Conservation (phyloP, 2,329 filamentous ascomycete species). For the Venturia pyrina region DNA sequence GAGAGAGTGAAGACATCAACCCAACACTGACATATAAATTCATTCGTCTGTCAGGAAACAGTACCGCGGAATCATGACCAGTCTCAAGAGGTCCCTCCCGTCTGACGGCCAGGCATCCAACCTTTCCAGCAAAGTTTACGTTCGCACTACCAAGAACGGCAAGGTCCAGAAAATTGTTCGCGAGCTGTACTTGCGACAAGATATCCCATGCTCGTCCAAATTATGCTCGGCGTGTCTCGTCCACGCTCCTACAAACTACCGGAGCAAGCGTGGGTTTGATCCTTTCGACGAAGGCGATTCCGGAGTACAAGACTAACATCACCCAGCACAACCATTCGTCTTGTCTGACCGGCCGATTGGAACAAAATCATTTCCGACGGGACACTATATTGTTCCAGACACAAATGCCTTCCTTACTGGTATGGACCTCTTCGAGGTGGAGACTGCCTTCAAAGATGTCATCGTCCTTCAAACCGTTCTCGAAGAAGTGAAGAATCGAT, state of each 20-base stretch:
- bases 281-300: too few species aligned
- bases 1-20: not conserved
- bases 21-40: not conserved
- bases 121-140: conserved; percentile 91
- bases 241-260: conserved; percentile 67
- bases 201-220: conserved; percentile 93
- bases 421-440: conserved; percentile 95
- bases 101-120: conserved; percentile 53
- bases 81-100: conserved; percentile 47
- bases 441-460: conserved; percentile 90
- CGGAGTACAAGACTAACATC: conserved; percentile 15
- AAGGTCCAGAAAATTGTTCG: conserved; percentile 98
- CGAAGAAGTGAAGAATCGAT: conserved; percentile 90
- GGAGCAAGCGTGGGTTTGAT: conserved; percentile 55
- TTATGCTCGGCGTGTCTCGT: conserved; percentile 69
- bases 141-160: conserved; percentile 86
- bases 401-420: conserved; percentile 92
- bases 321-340: conserved; percentile 67
- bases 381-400: conserved; percentile 91
- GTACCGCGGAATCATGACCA: conserved; percentile 41
- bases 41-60: not conserved
- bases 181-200: conserved; percentile 89
- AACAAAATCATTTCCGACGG: conserved; percentile 70
- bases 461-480: conserved; percentile 91
- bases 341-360: conserved; percentile 82